A percentile compares a stretch with the other conserved stretches of the same genome.
Evolutionary conservation across 805 yeast species (phyloP).

Genomic region (Sugiyamaella floridensis): DNA sequence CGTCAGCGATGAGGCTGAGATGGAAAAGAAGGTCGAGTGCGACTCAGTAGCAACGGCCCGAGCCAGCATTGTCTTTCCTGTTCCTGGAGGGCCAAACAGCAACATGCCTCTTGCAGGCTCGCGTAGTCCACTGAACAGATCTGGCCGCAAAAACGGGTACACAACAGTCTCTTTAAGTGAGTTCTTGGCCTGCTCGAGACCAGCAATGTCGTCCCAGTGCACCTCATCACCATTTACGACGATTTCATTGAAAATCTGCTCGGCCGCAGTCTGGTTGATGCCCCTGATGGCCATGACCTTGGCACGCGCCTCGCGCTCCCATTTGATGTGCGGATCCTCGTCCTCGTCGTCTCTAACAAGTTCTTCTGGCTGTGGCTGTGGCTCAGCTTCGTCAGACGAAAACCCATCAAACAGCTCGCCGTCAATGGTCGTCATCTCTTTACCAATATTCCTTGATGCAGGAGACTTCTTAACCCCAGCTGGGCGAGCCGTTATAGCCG

Average conservation of each 20-base stretch:
- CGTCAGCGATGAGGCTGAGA: conserved; percentile 82
- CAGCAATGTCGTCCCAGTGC: conserved; percentile 93
- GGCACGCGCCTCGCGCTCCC: conserved; percentile 29
- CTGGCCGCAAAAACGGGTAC: conserved; percentile 91
- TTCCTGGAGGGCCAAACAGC: conserved; percentile 97
- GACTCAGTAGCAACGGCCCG: conserved; percentile 96
- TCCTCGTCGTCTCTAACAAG: conserved; percentile 10
- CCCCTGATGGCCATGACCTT: conserved; percentile 43
- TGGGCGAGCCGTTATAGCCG: not conserved
- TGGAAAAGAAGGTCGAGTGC: conserved; percentile 84
- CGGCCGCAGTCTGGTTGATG: conserved; percentile 71
- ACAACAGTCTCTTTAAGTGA: conserved; percentile 92
- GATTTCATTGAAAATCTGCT: conserved; percentile 80
- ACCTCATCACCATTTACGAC: conserved; percentile 87
- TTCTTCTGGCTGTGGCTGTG: conserved; percentile 1
- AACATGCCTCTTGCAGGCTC: conserved; percentile 97
- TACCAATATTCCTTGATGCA: not conserved
- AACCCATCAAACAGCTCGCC: not conserved
- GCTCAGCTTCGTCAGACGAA: not conserved
- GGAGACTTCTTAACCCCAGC: not conserved
- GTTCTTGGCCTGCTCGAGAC: conserved; percentile 78
- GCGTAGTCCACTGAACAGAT: conserved; percentile 78
- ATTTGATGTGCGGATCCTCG: conserved; percentile 21
- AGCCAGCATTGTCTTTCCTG: conserved; percentile 96
- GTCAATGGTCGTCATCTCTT: not conserved